Evolutionary conservation across 352 stramenopile species (phyloP).

Genomic region (Phytopythium sindhum): DNA sequence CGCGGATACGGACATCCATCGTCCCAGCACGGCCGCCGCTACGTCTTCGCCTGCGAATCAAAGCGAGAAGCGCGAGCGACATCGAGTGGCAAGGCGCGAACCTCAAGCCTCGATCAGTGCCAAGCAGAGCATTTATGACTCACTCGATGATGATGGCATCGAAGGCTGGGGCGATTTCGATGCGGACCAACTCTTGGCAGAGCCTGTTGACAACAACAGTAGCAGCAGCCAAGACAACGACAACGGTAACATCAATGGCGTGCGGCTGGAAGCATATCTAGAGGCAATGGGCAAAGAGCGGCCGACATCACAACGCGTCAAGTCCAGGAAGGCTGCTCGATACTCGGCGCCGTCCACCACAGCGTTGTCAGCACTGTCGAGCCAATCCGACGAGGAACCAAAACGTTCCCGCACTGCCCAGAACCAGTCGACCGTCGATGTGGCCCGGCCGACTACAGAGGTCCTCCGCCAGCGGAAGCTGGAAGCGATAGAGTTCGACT

Average conservation of each 20-base stretch:
- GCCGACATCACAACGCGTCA: background rate
- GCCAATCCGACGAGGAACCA: background rate
- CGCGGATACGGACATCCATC: slow-evolving; percentile 6
- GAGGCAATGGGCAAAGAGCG: background rate
- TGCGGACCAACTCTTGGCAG: slow-evolving; percentile 36
- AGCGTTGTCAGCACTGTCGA: background rate
- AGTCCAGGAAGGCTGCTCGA: background rate
- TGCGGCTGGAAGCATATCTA: background rate
- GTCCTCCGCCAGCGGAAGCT: slow-evolving; percentile 30
- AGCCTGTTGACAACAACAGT: slow-evolving; percentile 2
- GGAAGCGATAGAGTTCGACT: slow-evolving; percentile 22
- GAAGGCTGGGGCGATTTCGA: slow-evolving; percentile 61
- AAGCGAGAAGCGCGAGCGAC: background rate
- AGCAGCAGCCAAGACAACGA: background rate
- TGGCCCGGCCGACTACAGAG: slow-evolving; percentile 12
- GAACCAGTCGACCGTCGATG: slow-evolving; percentile 2
- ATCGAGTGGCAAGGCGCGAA: background rate
- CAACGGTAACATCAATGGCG: background rate
- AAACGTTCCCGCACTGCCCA: background rate
- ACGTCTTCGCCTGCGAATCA: background rate
- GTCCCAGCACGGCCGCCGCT: slow-evolving; percentile 17
- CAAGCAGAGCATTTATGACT: background rate
- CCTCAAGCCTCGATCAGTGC: background rate
- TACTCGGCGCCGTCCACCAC: slow-evolving; percentile 1
- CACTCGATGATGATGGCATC: slow-evolving; percentile 1